These are phyloP conservation scores for Erigeron philadelphicus DNA, from an alignment of 140 eudicot species.

Conservation along the genomic window DNA sequence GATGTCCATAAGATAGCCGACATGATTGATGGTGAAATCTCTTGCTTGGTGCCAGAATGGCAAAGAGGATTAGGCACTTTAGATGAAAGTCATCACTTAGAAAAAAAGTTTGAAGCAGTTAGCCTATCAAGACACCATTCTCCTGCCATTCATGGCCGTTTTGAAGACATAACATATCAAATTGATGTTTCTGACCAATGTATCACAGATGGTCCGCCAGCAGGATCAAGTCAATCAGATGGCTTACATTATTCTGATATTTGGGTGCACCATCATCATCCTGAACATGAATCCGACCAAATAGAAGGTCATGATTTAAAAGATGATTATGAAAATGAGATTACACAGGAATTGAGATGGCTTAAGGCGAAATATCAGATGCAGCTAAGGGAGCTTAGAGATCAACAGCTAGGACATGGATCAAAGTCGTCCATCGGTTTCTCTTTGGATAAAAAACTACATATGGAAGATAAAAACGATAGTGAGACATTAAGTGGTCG, in stretches of 20 bases:
- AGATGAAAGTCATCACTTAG: conserved; percentile 23
- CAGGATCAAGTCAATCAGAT: conserved; percentile 48
- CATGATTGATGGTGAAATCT: conserved; percentile 55
- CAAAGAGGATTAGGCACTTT: conserved; percentile 19
- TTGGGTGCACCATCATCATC: conserved; percentile 34
- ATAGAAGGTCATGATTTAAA: conserved; percentile 22
- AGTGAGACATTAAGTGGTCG: conserved; percentile 28
- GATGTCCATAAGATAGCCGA: conserved; percentile 56
- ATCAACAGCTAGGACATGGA: conserved; percentile 41
- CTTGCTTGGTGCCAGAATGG: conserved; percentile 60
- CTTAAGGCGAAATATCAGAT: conserved; percentile 73
- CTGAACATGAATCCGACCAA: conserved; percentile 12
- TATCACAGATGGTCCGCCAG: conserved; percentile 49
- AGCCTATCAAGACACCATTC: conserved; percentile 46
- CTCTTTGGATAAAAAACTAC: conserved; percentile 9
- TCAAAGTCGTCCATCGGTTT: conserved; percentile 21
- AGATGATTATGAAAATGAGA: conserved; percentile 50
- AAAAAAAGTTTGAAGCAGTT: conserved; percentile 25
- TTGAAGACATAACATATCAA: conserved; percentile 76
- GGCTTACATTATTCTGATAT: conserved; percentile 35
- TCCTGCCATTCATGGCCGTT: conserved; percentile 63
- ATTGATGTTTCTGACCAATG: conserved; percentile 51
- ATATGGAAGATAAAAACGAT: conserved; percentile 20
- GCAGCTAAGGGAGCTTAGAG: conserved; percentile 55
- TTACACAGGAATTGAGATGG: conserved; percentile 73